Evolutionary conservation across 1,284 basidiomycete species (phyloP), one percentile per base, ranked within the genome.

Genomic region (Baeospora myosura): DNA sequence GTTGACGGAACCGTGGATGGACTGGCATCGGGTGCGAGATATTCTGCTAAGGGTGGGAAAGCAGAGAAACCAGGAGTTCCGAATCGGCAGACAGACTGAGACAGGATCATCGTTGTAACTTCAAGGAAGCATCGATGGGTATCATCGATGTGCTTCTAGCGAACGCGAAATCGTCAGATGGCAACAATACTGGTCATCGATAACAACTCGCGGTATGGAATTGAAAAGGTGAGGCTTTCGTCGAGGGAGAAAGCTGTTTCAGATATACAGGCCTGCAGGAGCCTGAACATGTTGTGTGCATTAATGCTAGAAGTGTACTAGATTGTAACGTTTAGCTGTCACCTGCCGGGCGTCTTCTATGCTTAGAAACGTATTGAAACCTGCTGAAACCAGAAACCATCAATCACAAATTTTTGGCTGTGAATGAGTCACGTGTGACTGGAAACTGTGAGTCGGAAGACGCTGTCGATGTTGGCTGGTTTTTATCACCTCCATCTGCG

Each of bases 1-100:
- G 16, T 20, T 29, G 7, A 39, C 18, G 23, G 24, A 22, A 21
- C 23, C 28, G 12, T 43, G 42, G 20, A 45, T 48, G 29, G 40
- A 17, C 4, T 48, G 44, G 43, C 29, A 42, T 22, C 32, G 25
- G 26, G 14, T 48, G 6, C 11, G 10, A 12, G 30, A 22, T 7
- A 41, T 45, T 21, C 12, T 39, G 12, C 16, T 48, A 24, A 34
- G 23, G 31, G 38, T 30, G 40, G 46, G 17, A 32, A 38, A 31
- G 24, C 22, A 22, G 28, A 38, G 22, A n/a, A n/a, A n/a, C n/a
- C n/a, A n/a, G n/a, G n/a, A n/a, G n/a, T n/a, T n/a, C n/a, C n/a
- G n/a, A n/a, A n/a, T n/a, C n/a, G 21, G 29, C 23, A 26, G 22
- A 35, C 16, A 42, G 11, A 24, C 21, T 28, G 26, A 28, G n/a